These are phyloP conservation scores for Backusella circina DNA, from an alignment of 192 early-diverging fungal species.

Conservation along the genomic window DNA sequence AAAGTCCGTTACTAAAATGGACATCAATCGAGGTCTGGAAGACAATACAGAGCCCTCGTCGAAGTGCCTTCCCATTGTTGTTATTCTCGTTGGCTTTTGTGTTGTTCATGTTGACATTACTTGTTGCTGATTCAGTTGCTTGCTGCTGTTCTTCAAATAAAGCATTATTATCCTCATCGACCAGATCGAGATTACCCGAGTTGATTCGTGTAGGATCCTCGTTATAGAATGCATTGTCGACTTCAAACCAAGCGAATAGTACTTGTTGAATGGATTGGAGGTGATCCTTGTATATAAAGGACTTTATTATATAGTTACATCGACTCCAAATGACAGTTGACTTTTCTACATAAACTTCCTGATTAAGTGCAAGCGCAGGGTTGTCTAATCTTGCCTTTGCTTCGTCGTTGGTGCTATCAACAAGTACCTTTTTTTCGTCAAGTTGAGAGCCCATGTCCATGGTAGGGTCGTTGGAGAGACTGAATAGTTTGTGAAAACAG, in stretches of 20 bases:
- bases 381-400: neutral
- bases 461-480: neutral
- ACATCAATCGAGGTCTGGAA: neutral
- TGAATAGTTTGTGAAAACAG: neutral
- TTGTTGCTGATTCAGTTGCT: neutral
- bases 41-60: conserved; percentile 1
- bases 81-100: neutral
- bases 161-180: neutral
- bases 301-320: neutral
- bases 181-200: neutral
- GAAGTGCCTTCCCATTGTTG: neutral
- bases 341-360: conserved; percentile 6
- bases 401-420: neutral
- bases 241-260: conserved; percentile 11
- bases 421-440: neutral
- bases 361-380: neutral
- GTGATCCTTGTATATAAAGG: neutral
- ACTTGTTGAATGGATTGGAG: neutral
- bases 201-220: neutral
- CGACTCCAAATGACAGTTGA: conserved; percentile 10
- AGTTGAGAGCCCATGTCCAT: neutral
- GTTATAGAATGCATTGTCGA: neutral
- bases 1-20: neutral
- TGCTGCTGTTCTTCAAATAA: neutral
- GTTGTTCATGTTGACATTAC: neutral